Base-by-base conservation (phyloP, 2,329 filamentous ascomycete genomes). In the Coniella lustricola region DNA sequence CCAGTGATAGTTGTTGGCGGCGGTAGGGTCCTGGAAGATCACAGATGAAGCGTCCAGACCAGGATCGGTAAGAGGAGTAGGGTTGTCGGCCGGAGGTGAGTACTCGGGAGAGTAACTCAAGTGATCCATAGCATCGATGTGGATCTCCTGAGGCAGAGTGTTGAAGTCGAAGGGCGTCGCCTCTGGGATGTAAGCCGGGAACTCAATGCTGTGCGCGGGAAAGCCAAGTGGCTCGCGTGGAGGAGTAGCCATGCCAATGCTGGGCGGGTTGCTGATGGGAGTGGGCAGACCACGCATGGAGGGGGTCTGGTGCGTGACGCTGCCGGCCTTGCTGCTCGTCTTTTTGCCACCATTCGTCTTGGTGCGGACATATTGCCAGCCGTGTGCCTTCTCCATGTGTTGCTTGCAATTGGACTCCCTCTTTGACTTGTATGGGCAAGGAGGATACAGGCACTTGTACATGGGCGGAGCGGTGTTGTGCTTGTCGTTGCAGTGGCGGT, bases 331-430 rank as follows among this genome's bases (percentile, higher is more conserved):
- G 57, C 63, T 67, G 49, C 62, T 57, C 33, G 59, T 56, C 64
- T 76, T 81, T 69, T 85, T 87, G 63, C 48, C 51, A 13, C 87
- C 86, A 62, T 94, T 95, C 66, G 85, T 90, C 77, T 96, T 96
- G 51, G 89, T 91, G 55, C 91, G 86, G 48, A 90, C 77, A 58
- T 96, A 96, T n/a, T 76, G 75, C 85, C 88, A 95, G 50, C 84
- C 84, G 61, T 97, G 90, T 1, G 88, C 85, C 68, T 96, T 96
- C 72, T 97, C 91, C 90, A 96, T 96, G 69, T 97, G 90, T 67
- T 96, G 91, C 66, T 96, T 96, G 78, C 89, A 94, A 67, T 97
- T 97, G 54, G 87, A 93, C 71, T 95, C 87, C 51, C 90, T 85
- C 75, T 97, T 97, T 10, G 90, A 95, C 62, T 89, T 86, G 72